A percentile compares a stretch with the other conserved stretches of the same genome.
phyloP scores from a whole-genome alignment of 306 rosid species.

The Rubus parviflorus region DNA sequence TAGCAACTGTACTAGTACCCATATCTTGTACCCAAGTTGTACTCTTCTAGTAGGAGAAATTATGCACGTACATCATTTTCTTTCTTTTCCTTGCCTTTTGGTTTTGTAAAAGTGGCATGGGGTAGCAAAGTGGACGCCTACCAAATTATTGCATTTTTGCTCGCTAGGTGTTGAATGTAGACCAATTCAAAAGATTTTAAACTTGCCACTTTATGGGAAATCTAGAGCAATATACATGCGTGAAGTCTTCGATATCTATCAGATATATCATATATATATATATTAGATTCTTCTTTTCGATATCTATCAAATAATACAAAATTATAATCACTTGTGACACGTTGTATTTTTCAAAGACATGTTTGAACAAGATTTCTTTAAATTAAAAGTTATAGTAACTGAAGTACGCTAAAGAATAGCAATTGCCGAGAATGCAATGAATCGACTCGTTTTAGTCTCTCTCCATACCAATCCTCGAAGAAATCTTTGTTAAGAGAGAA shows the following conservation, averaged over 20 bases:
- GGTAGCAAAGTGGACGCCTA: conserved; percentile 9
- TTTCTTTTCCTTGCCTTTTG: background rate
- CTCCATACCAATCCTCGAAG: too few relatives aligned
- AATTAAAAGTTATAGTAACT: too few relatives aligned
- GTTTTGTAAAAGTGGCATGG: background rate
- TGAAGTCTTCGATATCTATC: conserved; percentile 7
- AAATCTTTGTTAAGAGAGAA: too few relatives aligned
- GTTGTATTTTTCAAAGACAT: too few relatives aligned
- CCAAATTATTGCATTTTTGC: background rate
- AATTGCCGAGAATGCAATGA: too few relatives aligned
- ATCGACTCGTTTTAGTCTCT: too few relatives aligned
- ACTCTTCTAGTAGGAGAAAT: background rate
- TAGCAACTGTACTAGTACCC: background rate
- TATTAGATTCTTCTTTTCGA: too few relatives aligned
- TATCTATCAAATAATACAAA: background rate
- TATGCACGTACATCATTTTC: background rate
- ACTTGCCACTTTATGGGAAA: conserved; percentile 10
- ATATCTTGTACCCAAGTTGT: background rate
- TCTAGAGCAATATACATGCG: background rate
- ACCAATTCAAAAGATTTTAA: background rate
- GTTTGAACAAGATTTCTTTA: too few relatives aligned
- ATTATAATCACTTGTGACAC: too few relatives aligned
- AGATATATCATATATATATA: too few relatives aligned
- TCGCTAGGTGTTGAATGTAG: background rate
- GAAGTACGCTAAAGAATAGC: too few relatives aligned